Evolutionary conservation across 225 moss, liverwort and hornwort species (phyloP).

Genomic region (Bryum argenteum): DNA sequence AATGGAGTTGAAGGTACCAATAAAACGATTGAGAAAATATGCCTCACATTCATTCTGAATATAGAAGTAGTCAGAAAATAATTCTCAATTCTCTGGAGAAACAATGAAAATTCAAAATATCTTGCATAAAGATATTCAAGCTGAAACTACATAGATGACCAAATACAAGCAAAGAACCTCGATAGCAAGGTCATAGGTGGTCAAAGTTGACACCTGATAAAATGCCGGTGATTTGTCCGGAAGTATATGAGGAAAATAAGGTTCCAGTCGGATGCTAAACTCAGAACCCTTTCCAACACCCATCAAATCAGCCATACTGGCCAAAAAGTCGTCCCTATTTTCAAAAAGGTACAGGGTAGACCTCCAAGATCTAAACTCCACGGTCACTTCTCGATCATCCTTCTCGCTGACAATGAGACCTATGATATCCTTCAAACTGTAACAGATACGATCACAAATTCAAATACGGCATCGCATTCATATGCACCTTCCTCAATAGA

Average conservation of each 20-base stretch:
- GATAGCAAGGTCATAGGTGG: constrained; percentile 19
- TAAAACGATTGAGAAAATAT: constrained; percentile 90
- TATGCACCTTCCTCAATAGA: constrained; percentile 7
- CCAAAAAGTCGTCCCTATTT: constrained; percentile 87
- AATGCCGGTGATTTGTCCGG: constrained; percentile 76
- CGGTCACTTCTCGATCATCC: constrained; percentile 71
- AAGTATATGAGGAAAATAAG: constrained; percentile 78
- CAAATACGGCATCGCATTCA: constrained; percentile 15
- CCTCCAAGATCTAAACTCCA: constrained; percentile 97
- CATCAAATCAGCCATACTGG: constrained; percentile 85
- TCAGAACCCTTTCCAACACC: constrained; percentile 70
- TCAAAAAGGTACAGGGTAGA: constrained; percentile 83
- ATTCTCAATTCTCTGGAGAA: constrained; percentile 6
- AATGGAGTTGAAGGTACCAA: constrained; percentile 87
- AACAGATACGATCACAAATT: constrained; percentile 22
- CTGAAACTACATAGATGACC: background rate
- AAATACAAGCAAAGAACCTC: constrained; percentile 16
- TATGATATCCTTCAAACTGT: constrained; percentile 90
- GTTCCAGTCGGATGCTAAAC: constrained; percentile 87
- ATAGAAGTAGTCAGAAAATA: constrained; percentile 19
- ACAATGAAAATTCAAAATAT: constrained; percentile 1
- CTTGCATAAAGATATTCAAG: constrained; percentile 6
- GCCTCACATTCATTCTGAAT: constrained; percentile 86
- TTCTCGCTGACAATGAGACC: constrained; percentile 89
- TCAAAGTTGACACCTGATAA: constrained; percentile 66